Percentiles rank a stretch among this genome's conserved stretches.
phyloP scores from a whole-genome alignment of 2,329 filamentous ascomycete genomes.

The Alternaria triticina region DNA sequence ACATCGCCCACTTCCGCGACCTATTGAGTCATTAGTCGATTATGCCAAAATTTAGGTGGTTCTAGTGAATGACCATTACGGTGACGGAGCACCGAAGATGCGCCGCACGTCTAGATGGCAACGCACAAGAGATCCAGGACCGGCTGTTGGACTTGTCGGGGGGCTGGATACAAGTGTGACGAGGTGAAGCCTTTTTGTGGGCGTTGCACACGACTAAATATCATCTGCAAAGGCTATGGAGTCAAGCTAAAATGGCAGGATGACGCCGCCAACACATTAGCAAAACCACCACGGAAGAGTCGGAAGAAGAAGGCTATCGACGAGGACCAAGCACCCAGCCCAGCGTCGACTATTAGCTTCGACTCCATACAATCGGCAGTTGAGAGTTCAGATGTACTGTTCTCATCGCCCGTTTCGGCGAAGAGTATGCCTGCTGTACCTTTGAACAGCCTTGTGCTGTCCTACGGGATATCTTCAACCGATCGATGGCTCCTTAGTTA shows the following conservation, averaged over 20 bases:
- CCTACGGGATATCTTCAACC: slow-evolving; percentile 20
- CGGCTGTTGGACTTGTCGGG: slow-evolving; percentile 43
- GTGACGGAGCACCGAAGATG: slow-evolving; percentile 13
- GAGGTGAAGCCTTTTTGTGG: slow-evolving; percentile 39
- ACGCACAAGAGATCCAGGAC: slow-evolving; percentile 38
- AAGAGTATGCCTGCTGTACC: slow-evolving; percentile 13
- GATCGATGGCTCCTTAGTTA: slow-evolving; percentile 37
- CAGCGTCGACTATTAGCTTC: slow-evolving; percentile 20
- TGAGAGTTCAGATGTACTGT: neutral
- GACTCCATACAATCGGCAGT: slow-evolving; percentile 15
- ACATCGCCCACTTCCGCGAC: neutral
- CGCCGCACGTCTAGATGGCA: slow-evolving; percentile 11
- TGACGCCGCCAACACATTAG: slow-evolving; percentile 14
- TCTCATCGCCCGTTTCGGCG: slow-evolving; percentile 15
- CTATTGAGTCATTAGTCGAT: neutral
- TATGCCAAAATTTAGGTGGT: neutral
- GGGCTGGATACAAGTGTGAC: slow-evolving; percentile 44
- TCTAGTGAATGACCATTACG: neutral
- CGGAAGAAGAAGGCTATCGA: slow-evolving; percentile 21
- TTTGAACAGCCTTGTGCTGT: slow-evolving; percentile 1
- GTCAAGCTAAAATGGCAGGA: slow-evolving; percentile 40
- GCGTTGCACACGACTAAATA: slow-evolving; percentile 35
- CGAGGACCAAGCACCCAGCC: slow-evolving; percentile 11
- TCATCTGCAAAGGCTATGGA: slow-evolving; percentile 40
- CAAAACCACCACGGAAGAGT: slow-evolving; percentile 21